Percentiles rank a stretch among this genome's conserved stretches.
These are phyloP conservation scores for Chrysanthemum lavandulifolium DNA, from an alignment of 129 eudicot genomes.

Conservation along the genomic window DNA sequence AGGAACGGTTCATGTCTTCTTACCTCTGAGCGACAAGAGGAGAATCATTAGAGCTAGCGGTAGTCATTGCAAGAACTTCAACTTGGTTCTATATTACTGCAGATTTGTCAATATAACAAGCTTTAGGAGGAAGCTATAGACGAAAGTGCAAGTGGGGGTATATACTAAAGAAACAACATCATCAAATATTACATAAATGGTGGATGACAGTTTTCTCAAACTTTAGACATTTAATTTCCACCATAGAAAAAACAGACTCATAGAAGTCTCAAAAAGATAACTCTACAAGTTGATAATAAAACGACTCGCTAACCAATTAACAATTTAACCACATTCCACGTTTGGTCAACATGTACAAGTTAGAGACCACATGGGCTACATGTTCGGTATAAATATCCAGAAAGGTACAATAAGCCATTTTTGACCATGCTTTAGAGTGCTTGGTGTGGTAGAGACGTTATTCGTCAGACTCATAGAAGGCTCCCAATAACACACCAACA, in stretches of 20 bases:
- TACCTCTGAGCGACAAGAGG: conserved; percentile 43
- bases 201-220: neutral
- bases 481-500: no score
- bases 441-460: no score
- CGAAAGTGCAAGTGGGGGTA: conserved; percentile 16
- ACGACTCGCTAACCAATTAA: neutral
- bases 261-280: neutral
- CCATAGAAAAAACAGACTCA: neutral
- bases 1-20: conserved; percentile 12
- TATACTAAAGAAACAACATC: neutral
- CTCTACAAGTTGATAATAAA: conserved; percentile 1
- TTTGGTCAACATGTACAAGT: neutral
- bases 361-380: neutral
- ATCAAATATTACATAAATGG: neutral
- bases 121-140: neutral
- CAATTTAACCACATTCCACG: neutral
- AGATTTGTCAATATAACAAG: neutral
- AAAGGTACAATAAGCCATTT: neutral
- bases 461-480: no score
- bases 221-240: neutral
- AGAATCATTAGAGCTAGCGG: conserved; percentile 23
- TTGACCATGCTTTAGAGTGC: neutral
- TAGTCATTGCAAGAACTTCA: conserved; percentile 27
- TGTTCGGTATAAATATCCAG: neutral
- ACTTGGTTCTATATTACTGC: conserved; percentile 21